Evolutionary conservation across 257 asterid genomes (phyloP), one percentile per base, ranked within the genome.

Genomic region (Petunia axillaris): DNA sequence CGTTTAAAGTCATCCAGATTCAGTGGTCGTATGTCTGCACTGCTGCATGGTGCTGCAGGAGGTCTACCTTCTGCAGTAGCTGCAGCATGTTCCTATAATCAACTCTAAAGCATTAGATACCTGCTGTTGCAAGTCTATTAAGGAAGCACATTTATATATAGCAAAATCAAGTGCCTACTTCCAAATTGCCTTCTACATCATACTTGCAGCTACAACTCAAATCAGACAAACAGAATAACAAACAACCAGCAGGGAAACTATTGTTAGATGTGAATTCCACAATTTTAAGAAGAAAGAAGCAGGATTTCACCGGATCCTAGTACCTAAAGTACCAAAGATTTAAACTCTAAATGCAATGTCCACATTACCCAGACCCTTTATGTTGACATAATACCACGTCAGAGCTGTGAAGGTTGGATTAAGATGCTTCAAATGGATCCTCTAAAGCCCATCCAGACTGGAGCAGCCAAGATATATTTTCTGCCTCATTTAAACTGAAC

Each of bases 1-100:
- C 83, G 85, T 86, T 80, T 92, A 85, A 94, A 92, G 90, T 94
- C 98, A 53, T 90, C 97, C 83, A 85, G 74, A 76, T 83, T 90
- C 67, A 92, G 75, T 1, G 98, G 83, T 41, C 98, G 92, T 63
- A 92, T 91, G 84, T 94, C 97, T 37, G 89, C 84, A 81, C 95
- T 88, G 70, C 93, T 91, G 70, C 90, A 85, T 85, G 92, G 85
- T 82, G 98, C 89, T 6, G 97, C 97, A 11, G 85, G 76, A 80
- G 93, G 84, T 82, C 59, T 88, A 70, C 93, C 93, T 83, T 94
- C 95, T 65, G 92, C 89, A 41, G 82, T 53, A 39, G 98, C 97
- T 67, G 91, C 87, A 78, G 89, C 90, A 59, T 55, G 92, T 44
- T 92, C 98, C 98, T 94, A 88, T 85, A 73, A 88, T 80, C 59